Evolutionary conservation across 176 grass and related monocot genomes (phyloP), one percentile per base, ranked within the genome.

Genomic region (Stipa capillata): DNA sequence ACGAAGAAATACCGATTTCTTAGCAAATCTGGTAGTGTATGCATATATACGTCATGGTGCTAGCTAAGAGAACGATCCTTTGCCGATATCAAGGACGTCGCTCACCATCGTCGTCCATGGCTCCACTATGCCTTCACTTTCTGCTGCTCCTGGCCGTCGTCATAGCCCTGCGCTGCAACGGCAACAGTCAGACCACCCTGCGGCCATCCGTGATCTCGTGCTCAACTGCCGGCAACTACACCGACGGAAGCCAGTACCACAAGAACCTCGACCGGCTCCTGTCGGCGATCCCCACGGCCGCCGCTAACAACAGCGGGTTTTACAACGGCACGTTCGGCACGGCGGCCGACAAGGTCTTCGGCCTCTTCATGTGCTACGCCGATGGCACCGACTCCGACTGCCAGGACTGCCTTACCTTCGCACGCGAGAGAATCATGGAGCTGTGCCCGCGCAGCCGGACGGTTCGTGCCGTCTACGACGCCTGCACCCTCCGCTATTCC

Each of bases 361-460:
- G 77, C 47, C 87, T 89, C 11, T 17, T 61, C 49, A 77, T 74
- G 39, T 92, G 89, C 81, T 85, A 85, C 24, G 76, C 34, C 7
- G 41, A 62, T 7, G 9, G 12, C 16, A 58, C 2, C 6, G 1
- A 2, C 2, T 3, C 11, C 3, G 39, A 11, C 7, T 91, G 85
- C 54, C 43, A 20, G 15, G 18, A 49, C 47, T 89, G 90, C 84
- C 80, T 89, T 47, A 23, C 0, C 6, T 0, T 1, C 0, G 76
- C 85, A 2, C 9, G 43, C 4, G 3, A 14, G 1, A 9, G 25
- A 6, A 55, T 67, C 70, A 43, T 25, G 39, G 36, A 41, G 39
- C 2, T 28, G 2, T 87, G 81, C 58, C 72, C 71, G 0, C 28
- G 12, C 7, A 41, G 41, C 29, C 63, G 63, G 14, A 74, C 65